These are phyloP conservation scores for Epichloe elymi DNA, from an alignment of 2,329 filamentous ascomycete species.

Conservation along the genomic window DNA sequence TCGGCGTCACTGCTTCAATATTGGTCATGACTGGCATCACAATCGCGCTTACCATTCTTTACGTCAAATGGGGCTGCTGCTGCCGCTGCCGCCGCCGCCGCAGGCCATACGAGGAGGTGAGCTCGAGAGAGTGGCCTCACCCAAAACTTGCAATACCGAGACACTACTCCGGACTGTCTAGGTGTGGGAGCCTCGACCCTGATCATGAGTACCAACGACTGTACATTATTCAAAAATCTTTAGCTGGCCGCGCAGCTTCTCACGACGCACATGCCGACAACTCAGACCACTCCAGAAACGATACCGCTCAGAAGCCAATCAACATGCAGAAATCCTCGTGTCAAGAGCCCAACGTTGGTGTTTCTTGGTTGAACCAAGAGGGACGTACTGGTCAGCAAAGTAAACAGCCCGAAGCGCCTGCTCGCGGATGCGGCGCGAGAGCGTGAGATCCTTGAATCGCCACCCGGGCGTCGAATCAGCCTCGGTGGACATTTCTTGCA, in stretches of 20 bases:
- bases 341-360: background rate
- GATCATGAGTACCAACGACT: constrained; percentile 25
- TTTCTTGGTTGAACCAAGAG: background rate
- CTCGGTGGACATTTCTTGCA: background rate
- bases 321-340: background rate
- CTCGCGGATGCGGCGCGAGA: constrained; percentile 17
- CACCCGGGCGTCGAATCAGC: constrained; percentile 15
- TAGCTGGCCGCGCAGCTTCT: constrained; percentile 19
- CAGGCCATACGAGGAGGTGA: background rate
- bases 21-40: background rate
- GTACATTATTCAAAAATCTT: constrained; percentile 29
- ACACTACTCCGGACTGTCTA: background rate
- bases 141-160: background rate
- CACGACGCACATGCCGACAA: background rate
- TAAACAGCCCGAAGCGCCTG: constrained; percentile 3
- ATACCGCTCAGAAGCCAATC: background rate
- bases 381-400: background rate
- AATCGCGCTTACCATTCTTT: background rate
- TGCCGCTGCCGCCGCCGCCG: background rate
- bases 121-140: constrained; percentile 1
- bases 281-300: background rate
- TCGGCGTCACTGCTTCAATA: background rate
- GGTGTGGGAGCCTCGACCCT: constrained; percentile 5
- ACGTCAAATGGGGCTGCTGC: background rate
- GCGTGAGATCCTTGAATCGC: constrained; percentile 13